phyloP scores from a whole-genome alignment of 192 early-diverging fungal species.

The Entomortierella beljakovae region DNA sequence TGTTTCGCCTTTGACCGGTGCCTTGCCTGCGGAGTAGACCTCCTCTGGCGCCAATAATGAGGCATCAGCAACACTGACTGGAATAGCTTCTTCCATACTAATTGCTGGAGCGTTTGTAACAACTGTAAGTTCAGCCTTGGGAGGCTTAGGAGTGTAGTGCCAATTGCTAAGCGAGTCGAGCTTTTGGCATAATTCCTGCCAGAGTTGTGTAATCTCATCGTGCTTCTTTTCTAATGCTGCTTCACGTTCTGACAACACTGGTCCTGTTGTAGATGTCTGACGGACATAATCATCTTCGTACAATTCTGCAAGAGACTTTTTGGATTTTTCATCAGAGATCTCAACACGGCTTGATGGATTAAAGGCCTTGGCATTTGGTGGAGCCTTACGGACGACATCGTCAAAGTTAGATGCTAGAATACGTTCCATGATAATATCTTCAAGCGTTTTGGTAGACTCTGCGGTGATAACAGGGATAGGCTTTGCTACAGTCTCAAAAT shows the following conservation, averaged over 20 bases:
- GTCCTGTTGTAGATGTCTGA: constrained; percentile 59
- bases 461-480: constrained; percentile 96
- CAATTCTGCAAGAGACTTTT: constrained; percentile 89
- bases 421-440: constrained; percentile 94
- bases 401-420: constrained; percentile 92
- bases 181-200: constrained; percentile 82
- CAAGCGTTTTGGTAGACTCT: constrained; percentile 86
- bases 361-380: constrained; percentile 77
- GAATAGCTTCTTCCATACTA: constrained; percentile 95
- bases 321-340: constrained; percentile 86
- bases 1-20: constrained; percentile 77
- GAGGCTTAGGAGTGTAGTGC: constrained; percentile 89
- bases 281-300: constrained; percentile 93
- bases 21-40: constrained; percentile 84
- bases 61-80: constrained; percentile 84
- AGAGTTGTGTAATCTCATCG: constrained; percentile 81
- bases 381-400: constrained; percentile 93
- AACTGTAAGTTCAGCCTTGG: constrained; percentile 82
- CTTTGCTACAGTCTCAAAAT: constrained; percentile 91
- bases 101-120: constrained; percentile 85
- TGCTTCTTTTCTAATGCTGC: constrained; percentile 83
- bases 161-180: constrained; percentile 95
- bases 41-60: constrained; percentile 90
- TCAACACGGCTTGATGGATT: constrained; percentile 81
- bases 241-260: constrained; percentile 78